Evolutionary conservation across 2,329 filamentous ascomycete genomes (phyloP).

Genomic region (Hymenoscyphus linearis): DNA sequence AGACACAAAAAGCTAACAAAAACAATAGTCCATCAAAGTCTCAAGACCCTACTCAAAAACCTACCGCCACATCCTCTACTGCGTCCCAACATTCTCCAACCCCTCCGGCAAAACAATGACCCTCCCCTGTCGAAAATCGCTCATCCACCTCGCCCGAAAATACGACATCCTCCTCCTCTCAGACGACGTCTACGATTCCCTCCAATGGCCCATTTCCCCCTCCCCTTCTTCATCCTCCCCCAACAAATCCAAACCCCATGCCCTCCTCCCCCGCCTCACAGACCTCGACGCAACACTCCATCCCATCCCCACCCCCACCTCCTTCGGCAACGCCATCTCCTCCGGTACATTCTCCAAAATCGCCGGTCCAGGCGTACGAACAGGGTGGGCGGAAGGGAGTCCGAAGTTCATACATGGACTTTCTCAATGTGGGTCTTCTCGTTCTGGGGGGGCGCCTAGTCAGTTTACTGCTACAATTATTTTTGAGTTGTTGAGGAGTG

Average conservation of each 20-base stretch:
- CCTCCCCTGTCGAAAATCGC: constrained; percentile 54
- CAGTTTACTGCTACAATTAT: constrained; percentile 50
- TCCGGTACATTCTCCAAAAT: constrained; percentile 93
- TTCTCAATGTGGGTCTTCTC: constrained; percentile 47
- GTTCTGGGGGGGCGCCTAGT: constrained; percentile 52
- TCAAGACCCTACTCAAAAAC: constrained; percentile 51
- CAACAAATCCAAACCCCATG: constrained; percentile 10
- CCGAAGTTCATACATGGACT: constrained; percentile 51
- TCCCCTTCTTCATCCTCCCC: constrained; percentile 9
- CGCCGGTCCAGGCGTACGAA: constrained; percentile 71
- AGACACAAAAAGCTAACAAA: constrained; percentile 15
- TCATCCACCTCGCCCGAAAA: constrained; percentile 72
- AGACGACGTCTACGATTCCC: constrained; percentile 92
- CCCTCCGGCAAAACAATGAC: constrained; percentile 82
- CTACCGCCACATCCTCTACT: constrained; percentile 84
- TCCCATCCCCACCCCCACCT: constrained; percentile 44
- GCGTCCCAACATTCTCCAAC: constrained; percentile 83
- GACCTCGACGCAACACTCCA: constrained; percentile 71
- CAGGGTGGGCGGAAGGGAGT: constrained; percentile 81
- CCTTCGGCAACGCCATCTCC: constrained; percentile 76
- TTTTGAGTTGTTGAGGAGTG: constrained; percentile 41
- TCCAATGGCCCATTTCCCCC: constrained; percentile 63
- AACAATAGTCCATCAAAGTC: constrained; percentile 40
- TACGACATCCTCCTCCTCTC: constrained; percentile 78
- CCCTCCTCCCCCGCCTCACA: constrained; percentile 62